Evolutionary conservation across 768 basidiomycete genomes (phyloP).

Genomic region (Auriscalpium orientale): DNA sequence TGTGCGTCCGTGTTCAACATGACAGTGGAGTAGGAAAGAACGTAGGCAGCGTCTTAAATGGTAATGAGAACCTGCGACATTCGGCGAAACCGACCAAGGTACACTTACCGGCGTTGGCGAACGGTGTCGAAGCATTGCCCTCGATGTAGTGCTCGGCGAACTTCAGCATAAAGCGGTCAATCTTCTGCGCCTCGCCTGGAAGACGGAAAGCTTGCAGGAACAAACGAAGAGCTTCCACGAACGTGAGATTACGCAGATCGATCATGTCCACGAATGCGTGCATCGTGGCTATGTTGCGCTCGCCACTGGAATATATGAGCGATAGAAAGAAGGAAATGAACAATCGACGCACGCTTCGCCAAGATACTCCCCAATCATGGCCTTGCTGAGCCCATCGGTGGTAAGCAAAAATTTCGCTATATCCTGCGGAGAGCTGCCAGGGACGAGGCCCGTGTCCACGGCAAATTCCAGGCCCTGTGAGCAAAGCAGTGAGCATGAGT

Average conservation of each 20-base stretch:
- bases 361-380: constrained; percentile 95
- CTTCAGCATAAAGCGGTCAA: constrained; percentile 98
- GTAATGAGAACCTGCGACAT: background rate
- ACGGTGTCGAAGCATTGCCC: constrained; percentile 74
- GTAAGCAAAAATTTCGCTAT: constrained; percentile 79
- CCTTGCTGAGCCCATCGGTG: constrained; percentile 90
- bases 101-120: constrained; percentile 85
- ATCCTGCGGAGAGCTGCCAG: constrained; percentile 59
- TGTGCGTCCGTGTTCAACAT: constrained; percentile 97
- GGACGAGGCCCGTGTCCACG: constrained; percentile 81
- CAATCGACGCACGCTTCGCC: constrained; percentile 77
- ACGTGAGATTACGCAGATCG: constrained; percentile 74
- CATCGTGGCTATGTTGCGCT: constrained; percentile 87
- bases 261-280: constrained; percentile 94
- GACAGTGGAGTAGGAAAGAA: constrained; percentile 92
- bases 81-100: background rate
- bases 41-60: constrained; percentile 76
- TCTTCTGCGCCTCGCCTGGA: constrained; percentile 96
- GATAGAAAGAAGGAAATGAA: background rate
- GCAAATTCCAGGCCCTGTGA: constrained; percentile 82
- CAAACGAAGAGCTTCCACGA: constrained; percentile 82
- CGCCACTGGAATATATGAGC: constrained; percentile 48
- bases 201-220: constrained; percentile 96
- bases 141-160: constrained; percentile 96
- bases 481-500: background rate